phyloP scores from a whole-genome alignment of 192 early-diverging fungal genomes.

The Gryganskiella cystojenkinii region DNA sequence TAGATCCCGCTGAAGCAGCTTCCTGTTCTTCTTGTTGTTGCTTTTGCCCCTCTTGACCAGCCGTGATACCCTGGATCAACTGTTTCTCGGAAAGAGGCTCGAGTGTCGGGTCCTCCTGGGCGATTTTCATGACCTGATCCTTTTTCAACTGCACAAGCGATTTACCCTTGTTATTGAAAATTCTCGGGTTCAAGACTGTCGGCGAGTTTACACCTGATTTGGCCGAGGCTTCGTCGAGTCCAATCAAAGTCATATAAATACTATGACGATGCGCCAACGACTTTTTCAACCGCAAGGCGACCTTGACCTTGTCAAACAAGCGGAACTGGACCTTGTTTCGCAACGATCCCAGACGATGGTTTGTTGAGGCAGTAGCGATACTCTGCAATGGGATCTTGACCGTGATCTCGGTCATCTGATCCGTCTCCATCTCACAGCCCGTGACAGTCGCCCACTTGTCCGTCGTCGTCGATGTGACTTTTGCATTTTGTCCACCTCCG shows the following conservation, averaged over 20 bases:
- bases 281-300: constrained; percentile 65
- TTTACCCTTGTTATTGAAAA: constrained; percentile 23
- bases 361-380: constrained; percentile 34
- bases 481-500: constrained; percentile 26
- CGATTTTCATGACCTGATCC: constrained; percentile 35
- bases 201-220: not conserved
- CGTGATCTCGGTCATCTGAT: constrained; percentile 60
- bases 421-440: constrained; percentile 53
- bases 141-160: constrained; percentile 12
- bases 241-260: constrained; percentile 73
- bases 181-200: not conserved
- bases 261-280: constrained; percentile 70
- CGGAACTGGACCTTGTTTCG: constrained; percentile 56
- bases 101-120: constrained; percentile 23
- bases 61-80: constrained; percentile 27
- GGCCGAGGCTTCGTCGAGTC: constrained; percentile 35
- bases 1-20: not conserved
- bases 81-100: constrained; percentile 19
- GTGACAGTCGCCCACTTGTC: not conserved
- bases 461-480: constrained; percentile 3
- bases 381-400: constrained; percentile 48
- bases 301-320: constrained; percentile 73
- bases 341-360: constrained; percentile 22
- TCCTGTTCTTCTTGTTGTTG: constrained; percentile 1
- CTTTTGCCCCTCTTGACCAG: constrained; percentile 23